Base-by-base conservation (phyloP, 1,284 basidiomycete genomes). In the Trichosporon sp. region DNA sequence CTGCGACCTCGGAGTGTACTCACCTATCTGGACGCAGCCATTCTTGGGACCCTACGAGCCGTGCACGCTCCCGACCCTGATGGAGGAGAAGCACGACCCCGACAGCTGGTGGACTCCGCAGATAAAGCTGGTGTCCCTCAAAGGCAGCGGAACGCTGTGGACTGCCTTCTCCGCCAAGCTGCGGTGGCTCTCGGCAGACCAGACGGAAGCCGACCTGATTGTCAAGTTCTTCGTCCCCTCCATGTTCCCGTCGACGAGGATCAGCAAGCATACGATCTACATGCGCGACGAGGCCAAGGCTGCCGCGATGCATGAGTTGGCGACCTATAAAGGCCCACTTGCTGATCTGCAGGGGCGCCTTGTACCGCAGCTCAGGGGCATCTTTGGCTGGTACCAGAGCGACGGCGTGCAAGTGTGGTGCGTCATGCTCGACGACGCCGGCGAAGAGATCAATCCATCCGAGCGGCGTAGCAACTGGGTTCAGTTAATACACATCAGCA, bases 371-470 rank as follows among this genome's bases (percentile, higher is more conserved):
- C 67, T 73, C 32, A 31, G 38, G 5, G 69, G 72, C 11, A 40
- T 71, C 6, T 38, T 73, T n/a, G 72, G 72, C 11, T 48, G 59
- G 19, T 65, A 38, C 35, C 72, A 73, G 66, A 38, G 35, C 0
- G 61, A 61, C 11, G 61, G 56, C 48, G 11, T 38, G 10, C 67
- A 73, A 26, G 46, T 38, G 37, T 73, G 72, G 72, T 56, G 48
- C 26, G 67, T 66, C 7, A 38, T 73, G 32, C 65, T 71, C 31
- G 69, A 71, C 14, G 68, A 71, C 63, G 72, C 70, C 2, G 72
- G 72, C 3, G 32, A 43, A 1, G 26, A 35, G 5, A 65, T 70
- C 31, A 61, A 19, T 7, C 65, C 65, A 1, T 31, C 43, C 8
- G 67, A 68, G 16, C 67, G 64, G 7, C 32, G 46, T 11, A 46